Conservation (phyloP, 306 rosid genomes). For the Quercus alba region DNA sequence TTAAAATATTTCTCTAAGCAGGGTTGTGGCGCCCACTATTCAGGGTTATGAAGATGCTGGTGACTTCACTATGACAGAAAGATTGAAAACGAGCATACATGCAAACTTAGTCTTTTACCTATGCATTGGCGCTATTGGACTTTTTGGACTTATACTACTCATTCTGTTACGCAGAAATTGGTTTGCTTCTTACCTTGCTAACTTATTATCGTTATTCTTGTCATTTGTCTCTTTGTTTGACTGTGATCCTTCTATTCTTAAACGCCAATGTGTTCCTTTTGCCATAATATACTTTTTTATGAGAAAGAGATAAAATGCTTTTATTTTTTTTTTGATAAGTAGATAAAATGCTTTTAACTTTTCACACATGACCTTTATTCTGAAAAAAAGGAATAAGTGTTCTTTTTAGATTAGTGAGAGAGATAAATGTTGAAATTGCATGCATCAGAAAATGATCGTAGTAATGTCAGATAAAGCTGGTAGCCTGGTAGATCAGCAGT, state of each 20-base stretch:
- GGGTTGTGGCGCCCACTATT: slow-evolving; percentile 96
- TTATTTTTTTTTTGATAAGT: too few species aligned
- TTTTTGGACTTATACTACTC: slow-evolving; percentile 71
- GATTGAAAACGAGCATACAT: slow-evolving; percentile 82
- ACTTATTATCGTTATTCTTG: background rate
- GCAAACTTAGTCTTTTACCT: slow-evolving; percentile 78
- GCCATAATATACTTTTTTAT: background rate
- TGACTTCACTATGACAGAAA: slow-evolving; percentile 74
- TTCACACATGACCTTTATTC: background rate
- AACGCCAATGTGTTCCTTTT: background rate
- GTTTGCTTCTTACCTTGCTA: slow-evolving; percentile 46
- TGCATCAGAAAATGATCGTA: background rate
- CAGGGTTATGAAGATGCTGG: slow-evolving; percentile 99
- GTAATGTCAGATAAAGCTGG: background rate
- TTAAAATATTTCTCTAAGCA: slow-evolving; percentile 62
- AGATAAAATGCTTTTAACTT: background rate
- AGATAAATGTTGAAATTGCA: background rate
- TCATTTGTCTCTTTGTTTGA: slow-evolving; percentile 9
- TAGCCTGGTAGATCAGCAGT: background rate
- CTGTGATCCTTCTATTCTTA: background rate
- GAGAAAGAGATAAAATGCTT: background rate
- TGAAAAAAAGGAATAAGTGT: too few species aligned
- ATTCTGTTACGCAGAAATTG: slow-evolving; percentile 47
- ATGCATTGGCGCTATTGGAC: slow-evolving; percentile 56
- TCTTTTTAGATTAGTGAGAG: background rate